Evolutionary conservation across 139 green algal species (phyloP), one percentile per base, ranked within the genome.

Genomic region (Limnomonas spitsbergensis): DNA sequence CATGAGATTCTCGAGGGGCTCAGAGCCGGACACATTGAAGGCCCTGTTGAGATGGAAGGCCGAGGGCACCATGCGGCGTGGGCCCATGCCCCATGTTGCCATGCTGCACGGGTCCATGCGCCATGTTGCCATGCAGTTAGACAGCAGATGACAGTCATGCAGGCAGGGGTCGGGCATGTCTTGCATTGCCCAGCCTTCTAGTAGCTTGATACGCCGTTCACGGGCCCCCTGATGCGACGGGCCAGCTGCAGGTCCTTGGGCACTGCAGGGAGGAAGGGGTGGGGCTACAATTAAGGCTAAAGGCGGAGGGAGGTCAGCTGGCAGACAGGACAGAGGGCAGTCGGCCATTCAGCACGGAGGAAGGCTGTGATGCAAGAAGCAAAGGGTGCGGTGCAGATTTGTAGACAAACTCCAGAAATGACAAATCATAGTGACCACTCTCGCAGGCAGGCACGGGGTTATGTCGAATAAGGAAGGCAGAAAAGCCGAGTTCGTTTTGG

Each of bases 161-260:
- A 61, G 20, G 47, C 14, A 61, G 20, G 20, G 47, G 20, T 20
- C 47, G 14, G 47, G 20, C 47, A 61, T 14, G 47, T 61, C 14
- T 61, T 61, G 14, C 47, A 14, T 14, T 61, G 20, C 14, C 20
- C 47, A 61, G 14, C 20, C 47, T 20, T 29, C 20, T 20, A 70
- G 56, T 70, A 91, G 20, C 83, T 93, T 14, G 89, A 87, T 1
- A 95, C 89, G n/a, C 92, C 92, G 68, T 85, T 81, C 4, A 90
- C 40, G 1, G 93, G 93, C 14, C 94, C 94, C 0, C 94, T 81
- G 34, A 98, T 97, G 24, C 94, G 81, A 24, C 94, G 80, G 4
- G 94, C 94, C 36, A 98, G 89, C 87, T 98, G 93, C 85, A 98
- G 81, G 73, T 98, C 94, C 92, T 97, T 98, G 47, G 93, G 94